phyloP scores from a whole-genome alignment of 192 early-diverging fungal species.

The Coemansia sp. region DNA sequence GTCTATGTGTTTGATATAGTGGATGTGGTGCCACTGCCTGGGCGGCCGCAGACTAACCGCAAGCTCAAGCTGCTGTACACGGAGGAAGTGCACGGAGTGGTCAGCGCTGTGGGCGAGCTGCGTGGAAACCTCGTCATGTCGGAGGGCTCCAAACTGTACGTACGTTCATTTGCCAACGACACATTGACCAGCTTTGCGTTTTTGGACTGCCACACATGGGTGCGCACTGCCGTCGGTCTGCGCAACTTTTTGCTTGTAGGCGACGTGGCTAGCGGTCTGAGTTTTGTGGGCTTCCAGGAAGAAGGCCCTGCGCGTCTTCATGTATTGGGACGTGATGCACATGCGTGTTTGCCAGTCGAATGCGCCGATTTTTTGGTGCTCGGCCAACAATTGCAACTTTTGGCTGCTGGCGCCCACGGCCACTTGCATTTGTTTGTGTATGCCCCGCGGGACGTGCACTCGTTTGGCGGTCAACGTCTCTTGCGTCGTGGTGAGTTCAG shows the following conservation, averaged over 20 bases:
- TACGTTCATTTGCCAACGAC: constrained; percentile 80
- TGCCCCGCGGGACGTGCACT: constrained; percentile 86
- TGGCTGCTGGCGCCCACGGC: constrained; percentile 70
- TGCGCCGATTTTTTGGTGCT: constrained; percentile 77
- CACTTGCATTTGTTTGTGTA: constrained; percentile 84
- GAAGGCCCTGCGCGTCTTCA: constrained; percentile 83
- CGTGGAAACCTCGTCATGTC: constrained; percentile 86
- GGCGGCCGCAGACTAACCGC: constrained; percentile 91
- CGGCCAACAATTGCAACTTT: constrained; percentile 71
- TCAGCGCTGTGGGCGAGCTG: constrained; percentile 80
- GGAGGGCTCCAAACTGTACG: constrained; percentile 84
- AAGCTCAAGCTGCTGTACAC: constrained; percentile 80
- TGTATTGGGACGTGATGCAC: constrained; percentile 86
- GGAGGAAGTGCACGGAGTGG: constrained; percentile 84
- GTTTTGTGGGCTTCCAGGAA: constrained; percentile 94
- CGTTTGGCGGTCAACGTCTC: constrained; percentile 83
- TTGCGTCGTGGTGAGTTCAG: constrained; percentile 89
- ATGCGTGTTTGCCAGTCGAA: constrained; percentile 67
- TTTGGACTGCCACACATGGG: constrained; percentile 89
- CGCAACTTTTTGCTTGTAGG: constrained; percentile 88
- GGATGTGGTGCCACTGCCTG: constrained; percentile 94
- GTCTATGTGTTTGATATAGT: constrained; percentile 92
- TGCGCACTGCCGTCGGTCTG: constrained; percentile 73
- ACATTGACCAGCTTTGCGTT: constrained; percentile 89
- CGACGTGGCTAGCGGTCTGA: constrained; percentile 82